A percentile compares a stretch with the other conserved stretches of the same genome.
Evolutionary conservation across 2,329 filamentous ascomycete species (phyloP).

Genomic region (Dothiorella sarmentorum): DNA sequence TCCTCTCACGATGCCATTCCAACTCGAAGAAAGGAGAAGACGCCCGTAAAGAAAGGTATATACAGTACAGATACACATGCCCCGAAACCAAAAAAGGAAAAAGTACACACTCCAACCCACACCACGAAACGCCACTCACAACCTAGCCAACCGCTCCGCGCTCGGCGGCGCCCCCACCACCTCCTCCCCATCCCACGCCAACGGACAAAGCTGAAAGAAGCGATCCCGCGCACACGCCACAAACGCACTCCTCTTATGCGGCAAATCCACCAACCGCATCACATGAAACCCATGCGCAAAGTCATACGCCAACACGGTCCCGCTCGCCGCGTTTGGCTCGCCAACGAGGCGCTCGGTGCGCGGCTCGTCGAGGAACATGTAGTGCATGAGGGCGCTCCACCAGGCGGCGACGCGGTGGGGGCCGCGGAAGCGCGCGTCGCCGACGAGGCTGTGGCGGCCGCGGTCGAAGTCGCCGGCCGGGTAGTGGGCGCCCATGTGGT

Average conservation of each 20-base stretch:
- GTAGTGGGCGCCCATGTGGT: conserved; percentile 59
- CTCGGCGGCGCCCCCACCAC: not conserved
- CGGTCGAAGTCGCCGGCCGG: conserved; percentile 55
- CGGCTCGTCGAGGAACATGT: conserved; percentile 58
- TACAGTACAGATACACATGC: not conserved
- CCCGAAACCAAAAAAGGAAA: not conserved
- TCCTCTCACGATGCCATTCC: too few relatives aligned
- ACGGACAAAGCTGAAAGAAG: conserved; percentile 66
- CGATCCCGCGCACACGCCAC: conserved; percentile 62
- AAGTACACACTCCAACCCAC: not conserved
- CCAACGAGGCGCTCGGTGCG: conserved; percentile 56
- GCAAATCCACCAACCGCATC: conserved; percentile 69
- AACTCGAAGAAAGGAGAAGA: not conserved
- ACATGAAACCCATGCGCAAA: conserved; percentile 69
- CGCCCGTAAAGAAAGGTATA: not conserved
- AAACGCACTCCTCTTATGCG: conserved; percentile 67
- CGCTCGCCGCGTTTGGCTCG: conserved; percentile 70
- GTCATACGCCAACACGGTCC: conserved; percentile 69
- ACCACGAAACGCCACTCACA: not conserved
- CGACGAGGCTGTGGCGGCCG: conserved; percentile 59
- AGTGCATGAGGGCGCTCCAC: conserved; percentile 58
- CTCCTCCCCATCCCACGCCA: conserved; percentile 27
- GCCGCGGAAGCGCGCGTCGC: conserved; percentile 54
- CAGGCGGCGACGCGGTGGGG: conserved; percentile 56
- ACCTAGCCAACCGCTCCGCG: not conserved